phyloP scores from a whole-genome alignment of 108 stramenopile species.

The Fragilaria crotonensis region DNA sequence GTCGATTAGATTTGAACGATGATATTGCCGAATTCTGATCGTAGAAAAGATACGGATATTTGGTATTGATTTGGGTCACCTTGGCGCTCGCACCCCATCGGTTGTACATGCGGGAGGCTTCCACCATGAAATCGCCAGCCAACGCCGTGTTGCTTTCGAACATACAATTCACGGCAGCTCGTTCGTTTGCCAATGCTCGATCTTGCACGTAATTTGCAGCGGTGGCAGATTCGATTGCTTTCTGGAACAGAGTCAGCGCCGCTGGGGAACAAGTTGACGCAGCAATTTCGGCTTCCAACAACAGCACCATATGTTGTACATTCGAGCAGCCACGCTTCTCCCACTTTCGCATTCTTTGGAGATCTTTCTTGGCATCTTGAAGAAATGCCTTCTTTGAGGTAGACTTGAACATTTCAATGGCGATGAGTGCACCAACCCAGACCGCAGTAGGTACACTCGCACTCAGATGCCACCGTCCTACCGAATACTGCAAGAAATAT shows the following conservation, averaged over 20 bases:
- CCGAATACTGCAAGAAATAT: too few relatives aligned
- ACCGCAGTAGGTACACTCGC: neutral
- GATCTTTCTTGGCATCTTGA: neutral
- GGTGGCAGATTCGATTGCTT: neutral
- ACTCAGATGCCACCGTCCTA: too few relatives aligned
- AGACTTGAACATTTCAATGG: neutral
- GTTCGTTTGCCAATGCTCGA: neutral
- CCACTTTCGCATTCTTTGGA: neutral
- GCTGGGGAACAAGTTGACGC: neutral
- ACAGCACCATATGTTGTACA: neutral
- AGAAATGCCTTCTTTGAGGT: neutral
- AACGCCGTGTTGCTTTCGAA: neutral
- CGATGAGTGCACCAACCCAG: neutral
- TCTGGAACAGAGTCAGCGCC: neutral
- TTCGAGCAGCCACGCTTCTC: neutral
- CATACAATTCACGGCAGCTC: neutral
- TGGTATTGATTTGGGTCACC: neutral
- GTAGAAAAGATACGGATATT: constrained; percentile 3
- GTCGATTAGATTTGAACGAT: neutral
- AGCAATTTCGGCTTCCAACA: neutral
- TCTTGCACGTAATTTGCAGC: neutral
- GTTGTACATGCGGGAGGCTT: neutral
- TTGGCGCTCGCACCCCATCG: neutral
- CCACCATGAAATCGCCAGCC: neutral
- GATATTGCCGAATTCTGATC: neutral